Conservation (phyloP, 176 grass and related monocot genomes). For the Guadua angustifolia region DNA sequence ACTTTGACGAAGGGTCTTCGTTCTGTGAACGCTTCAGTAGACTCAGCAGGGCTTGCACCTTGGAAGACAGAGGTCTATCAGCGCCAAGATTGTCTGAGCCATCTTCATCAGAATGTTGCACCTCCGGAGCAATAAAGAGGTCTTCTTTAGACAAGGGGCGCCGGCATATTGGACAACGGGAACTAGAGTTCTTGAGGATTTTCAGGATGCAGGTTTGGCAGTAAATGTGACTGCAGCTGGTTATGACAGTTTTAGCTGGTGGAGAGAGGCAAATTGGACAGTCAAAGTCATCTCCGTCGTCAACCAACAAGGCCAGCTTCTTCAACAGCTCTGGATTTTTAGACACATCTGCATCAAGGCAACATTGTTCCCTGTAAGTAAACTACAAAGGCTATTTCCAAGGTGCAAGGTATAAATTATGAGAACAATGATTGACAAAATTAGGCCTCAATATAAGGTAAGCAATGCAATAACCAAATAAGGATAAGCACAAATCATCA, state of each 20-base stretch:
- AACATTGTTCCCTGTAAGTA: constrained; percentile 37
- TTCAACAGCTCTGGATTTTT: constrained; percentile 78
- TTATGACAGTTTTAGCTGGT: constrained; percentile 79
- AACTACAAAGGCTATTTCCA: background rate
- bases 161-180: constrained; percentile 86
- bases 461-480: background rate
- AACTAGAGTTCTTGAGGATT: constrained; percentile 70
- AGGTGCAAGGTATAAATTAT: background rate
- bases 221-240: constrained; percentile 88
- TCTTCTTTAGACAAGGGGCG: constrained; percentile 75
- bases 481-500: background rate
- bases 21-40: constrained; percentile 58
- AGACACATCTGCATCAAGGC: constrained; percentile 69
- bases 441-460: background rate
- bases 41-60: constrained; percentile 73
- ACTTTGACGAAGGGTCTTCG: constrained; percentile 66
- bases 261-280: constrained; percentile 94
- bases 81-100: constrained; percentile 31
- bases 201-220: constrained; percentile 84
- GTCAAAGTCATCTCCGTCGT: constrained; percentile 94
- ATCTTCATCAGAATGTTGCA: constrained; percentile 56
- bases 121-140: constrained; percentile 74
- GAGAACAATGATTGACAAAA: constrained; percentile 3
- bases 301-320: constrained; percentile 79
- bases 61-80: constrained; percentile 69